Conservation (phyloP, 768 basidiomycete genomes). For the Suillus plorans region DNA sequence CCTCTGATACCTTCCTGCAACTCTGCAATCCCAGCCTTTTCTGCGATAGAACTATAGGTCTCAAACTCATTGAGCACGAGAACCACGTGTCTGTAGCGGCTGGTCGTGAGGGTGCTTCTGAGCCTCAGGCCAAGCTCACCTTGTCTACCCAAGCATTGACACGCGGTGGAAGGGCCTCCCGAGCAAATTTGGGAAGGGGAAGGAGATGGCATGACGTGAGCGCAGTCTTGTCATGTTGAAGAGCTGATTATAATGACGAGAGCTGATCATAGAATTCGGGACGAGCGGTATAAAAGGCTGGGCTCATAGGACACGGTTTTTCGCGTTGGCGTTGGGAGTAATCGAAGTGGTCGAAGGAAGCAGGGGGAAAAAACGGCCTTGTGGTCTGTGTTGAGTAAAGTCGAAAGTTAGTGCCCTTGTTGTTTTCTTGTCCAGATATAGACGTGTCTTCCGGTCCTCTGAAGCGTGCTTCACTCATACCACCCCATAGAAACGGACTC, state of each 20-base stretch:
- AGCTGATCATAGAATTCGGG: slow-evolving; percentile 75
- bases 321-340: not conserved
- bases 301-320: slow-evolving; percentile 51
- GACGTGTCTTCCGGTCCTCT: not conserved
- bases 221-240: slow-evolving; percentile 53
- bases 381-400: slow-evolving; percentile 16
- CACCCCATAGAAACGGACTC: slow-evolving; percentile 46
- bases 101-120: slow-evolving; percentile 58
- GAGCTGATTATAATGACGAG: slow-evolving; percentile 61
- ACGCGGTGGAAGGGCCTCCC: slow-evolving; percentile 54
- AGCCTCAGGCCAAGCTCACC: slow-evolving; percentile 58
- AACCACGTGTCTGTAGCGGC: slow-evolving; percentile 67
- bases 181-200: slow-evolving; percentile 75
- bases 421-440: slow-evolving; percentile 56
- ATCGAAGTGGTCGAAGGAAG: slow-evolving; percentile 26
- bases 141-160: slow-evolving; percentile 70
- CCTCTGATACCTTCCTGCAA: slow-evolving; percentile 49
- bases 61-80: slow-evolving; percentile 65
- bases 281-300: slow-evolving; percentile 84
- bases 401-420: slow-evolving; percentile 35
- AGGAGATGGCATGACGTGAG: slow-evolving; percentile 68
- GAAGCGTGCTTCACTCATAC: not conserved
- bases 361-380: slow-evolving; percentile 37
- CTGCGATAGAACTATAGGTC: slow-evolving; percentile 58
- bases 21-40: slow-evolving; percentile 53